Conservation (phyloP, 1,284 basidiomycete species). For the Sporisorium iseilematis-ciliati region DNA sequence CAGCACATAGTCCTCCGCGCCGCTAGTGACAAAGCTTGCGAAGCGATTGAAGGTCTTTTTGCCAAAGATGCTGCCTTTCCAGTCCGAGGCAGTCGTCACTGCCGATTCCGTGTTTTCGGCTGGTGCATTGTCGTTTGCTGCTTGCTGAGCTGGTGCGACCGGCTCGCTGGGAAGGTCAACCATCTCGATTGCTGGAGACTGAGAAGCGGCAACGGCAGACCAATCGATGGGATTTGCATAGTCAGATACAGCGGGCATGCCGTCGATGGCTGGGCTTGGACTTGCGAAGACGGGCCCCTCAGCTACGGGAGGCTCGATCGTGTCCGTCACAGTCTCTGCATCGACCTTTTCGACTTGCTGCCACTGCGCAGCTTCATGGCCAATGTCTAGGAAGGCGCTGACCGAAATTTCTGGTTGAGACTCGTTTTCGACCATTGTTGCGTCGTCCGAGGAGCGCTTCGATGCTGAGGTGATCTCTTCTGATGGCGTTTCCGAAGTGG, state of each 20-base stretch:
- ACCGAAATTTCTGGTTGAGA: conserved; percentile 9
- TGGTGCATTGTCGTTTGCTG: not conserved
- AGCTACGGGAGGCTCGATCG: not conserved
- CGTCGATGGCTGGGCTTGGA: conserved; percentile 15
- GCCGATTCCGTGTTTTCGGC: conserved; percentile 1
- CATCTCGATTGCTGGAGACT: not conserved
- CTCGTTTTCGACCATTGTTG: not conserved
- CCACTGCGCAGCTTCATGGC: conserved; percentile 7
- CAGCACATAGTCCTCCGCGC: conserved; percentile 77
- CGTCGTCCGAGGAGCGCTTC: conserved; percentile 1
- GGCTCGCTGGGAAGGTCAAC: not conserved
- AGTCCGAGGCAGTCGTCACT: conserved; percentile 16
- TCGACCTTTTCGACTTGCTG: conserved; percentile 7
- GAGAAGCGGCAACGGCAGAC: conserved; percentile 18
- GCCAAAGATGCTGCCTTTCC: conserved; percentile 73
- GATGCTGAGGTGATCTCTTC: not conserved
- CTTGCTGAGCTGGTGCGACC: not conserved
- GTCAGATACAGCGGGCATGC: conserved; percentile 25
- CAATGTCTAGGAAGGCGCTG: conserved; percentile 14
- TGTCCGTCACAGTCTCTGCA: not conserved
- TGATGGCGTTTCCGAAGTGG: not conserved
- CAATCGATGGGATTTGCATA: conserved; percentile 29
- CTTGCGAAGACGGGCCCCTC: not conserved
- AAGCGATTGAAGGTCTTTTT: conserved; percentile 83
- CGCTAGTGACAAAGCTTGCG: conserved; percentile 84